Percentiles rank a stretch among this genome's conserved stretches.
phyloP scores from a whole-genome alignment of 2,329 filamentous ascomycete genomes.

The Aspergillus vadensis region DNA sequence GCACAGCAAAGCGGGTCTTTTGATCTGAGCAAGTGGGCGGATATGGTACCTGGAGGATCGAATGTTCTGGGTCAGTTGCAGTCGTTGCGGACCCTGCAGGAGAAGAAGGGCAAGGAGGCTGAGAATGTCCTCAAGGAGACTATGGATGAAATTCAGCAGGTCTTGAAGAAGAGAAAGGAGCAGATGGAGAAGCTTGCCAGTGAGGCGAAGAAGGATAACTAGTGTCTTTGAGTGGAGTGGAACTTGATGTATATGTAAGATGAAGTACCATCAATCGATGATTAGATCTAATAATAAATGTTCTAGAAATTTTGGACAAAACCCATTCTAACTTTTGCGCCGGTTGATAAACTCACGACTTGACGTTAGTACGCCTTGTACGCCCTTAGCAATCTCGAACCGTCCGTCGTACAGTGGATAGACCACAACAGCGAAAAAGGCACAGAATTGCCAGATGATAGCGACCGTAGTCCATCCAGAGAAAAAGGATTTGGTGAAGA shows the following conservation, averaged over 20 bases:
- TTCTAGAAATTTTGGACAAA: not conserved
- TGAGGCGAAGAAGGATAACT: conserved; percentile 21
- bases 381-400: conserved; percentile 40
- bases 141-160: conserved; percentile 43
- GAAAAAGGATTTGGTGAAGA: conserved; percentile 53
- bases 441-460: conserved; percentile 53
- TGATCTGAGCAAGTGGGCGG: conserved; percentile 63
- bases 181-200: conserved; percentile 25
- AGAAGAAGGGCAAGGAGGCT: conserved; percentile 69
- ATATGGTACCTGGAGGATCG: conserved; percentile 64
- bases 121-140: conserved; percentile 69
- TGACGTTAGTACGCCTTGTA: conserved; percentile 21
- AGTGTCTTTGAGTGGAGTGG: not conserved
- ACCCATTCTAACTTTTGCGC: not conserved
- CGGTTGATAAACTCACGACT: not conserved
- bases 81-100: conserved; percentile 64
- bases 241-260: not conserved
- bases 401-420: conserved; percentile 54
- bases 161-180: conserved; percentile 24
- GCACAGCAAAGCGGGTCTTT: conserved; percentile 56
- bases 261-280: not conserved
- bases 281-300: not conserved
- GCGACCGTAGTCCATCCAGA: conserved; percentile 49
- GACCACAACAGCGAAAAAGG: conserved; percentile 50
- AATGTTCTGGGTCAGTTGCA: conserved; percentile 68